Base-by-base conservation (phyloP, 176 grass and related monocot genomes). In the Cymbopogon citratus region DNA sequence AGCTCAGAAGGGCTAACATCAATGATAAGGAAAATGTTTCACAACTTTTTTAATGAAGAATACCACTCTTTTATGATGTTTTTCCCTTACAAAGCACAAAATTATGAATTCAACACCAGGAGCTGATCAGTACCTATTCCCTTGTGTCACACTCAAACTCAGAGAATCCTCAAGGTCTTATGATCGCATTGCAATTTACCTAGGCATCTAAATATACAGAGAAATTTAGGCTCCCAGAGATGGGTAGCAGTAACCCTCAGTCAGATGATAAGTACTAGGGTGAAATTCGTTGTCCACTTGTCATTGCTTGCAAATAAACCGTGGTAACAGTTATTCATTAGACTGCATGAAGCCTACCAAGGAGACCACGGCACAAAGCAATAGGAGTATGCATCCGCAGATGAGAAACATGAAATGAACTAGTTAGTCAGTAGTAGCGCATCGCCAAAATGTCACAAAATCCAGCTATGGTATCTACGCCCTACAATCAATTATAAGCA, bases 1-100 rank as follows among this genome's bases (percentile, higher is more conserved):
- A 80, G 49, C 16, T 84, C 49, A 27, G 5, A 77, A 38, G 7
- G 25, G 16, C 65, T 81, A 51, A 75, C 3, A 83, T 86, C 3
- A 9, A 1, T 54, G 36, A 19, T 52, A 39, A 18, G 35, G 26
- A 5, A 83, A 62, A 76, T 49, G 18, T 76, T 7, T 49, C 7
- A 18, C 31, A 62, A 24, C 1, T 23, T 46, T 56, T 12, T 69
- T 54, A 13, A 35, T n/a, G 18, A 79, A 79, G 19, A 19, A 65
- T 31, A 78, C 19, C 13, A 27, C 19, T 78, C 3, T 23, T 66
- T 35, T 2, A 12, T 49, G 7, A 70, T 49, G 4, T 27, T 7
- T 25, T 16, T 46, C 61, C 52, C 14, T 5, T 15, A 59, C 14
- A 23, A 41, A 77, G 35, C 14, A 68, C 19, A 74, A 10, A 45